phyloP scores from a whole-genome alignment of 257 asterid species.

The Handroanthus guayacan region DNA sequence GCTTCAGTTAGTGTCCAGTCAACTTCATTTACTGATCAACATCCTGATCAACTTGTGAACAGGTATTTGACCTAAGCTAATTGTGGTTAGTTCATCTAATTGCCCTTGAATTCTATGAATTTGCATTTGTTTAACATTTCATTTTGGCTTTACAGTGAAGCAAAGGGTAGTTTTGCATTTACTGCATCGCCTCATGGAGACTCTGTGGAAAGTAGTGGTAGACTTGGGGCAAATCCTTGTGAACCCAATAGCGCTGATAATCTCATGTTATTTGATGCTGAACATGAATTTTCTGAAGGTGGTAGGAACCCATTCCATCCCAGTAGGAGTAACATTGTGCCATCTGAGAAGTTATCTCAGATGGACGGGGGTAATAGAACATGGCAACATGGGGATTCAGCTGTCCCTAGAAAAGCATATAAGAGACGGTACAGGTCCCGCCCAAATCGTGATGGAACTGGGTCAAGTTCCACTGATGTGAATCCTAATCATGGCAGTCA shows the following conservation, averaged over 20 bases:
- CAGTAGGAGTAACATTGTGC: conserved; percentile 57
- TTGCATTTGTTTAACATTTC: conserved; percentile 33
- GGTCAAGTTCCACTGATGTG: conserved; percentile 66
- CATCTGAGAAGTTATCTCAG: conserved; percentile 54
- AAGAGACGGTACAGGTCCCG: conserved; percentile 81
- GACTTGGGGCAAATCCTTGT: conserved; percentile 68
- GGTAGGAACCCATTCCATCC: conserved; percentile 57
- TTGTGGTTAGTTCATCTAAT: conserved; percentile 5
- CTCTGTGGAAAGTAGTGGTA: conserved; percentile 93
- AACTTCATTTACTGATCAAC: conserved; percentile 80
- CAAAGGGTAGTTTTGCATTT: conserved; percentile 83
- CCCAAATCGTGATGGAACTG: conserved; percentile 72
- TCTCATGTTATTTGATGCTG: conserved; percentile 79
- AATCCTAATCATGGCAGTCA: conserved; percentile 57
- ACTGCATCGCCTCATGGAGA: conserved; percentile 91
- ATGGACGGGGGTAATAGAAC: conserved; percentile 56
- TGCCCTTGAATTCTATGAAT: background rate
- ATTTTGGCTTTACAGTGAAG: conserved; percentile 63
- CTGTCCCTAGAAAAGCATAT: conserved; percentile 79
- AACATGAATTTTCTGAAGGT: conserved; percentile 69
- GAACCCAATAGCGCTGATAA: conserved; percentile 85
- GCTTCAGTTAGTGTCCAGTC: conserved; percentile 90
- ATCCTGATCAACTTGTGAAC: conserved; percentile 62
- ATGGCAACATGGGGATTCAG: conserved; percentile 62
- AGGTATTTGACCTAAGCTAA: conserved; percentile 51